A percentile compares a stretch with the other conserved stretches of the same genome.
phyloP scores from a whole-genome alignment of 148 eudicot species.

The Amaranthus cruentus region DNA sequence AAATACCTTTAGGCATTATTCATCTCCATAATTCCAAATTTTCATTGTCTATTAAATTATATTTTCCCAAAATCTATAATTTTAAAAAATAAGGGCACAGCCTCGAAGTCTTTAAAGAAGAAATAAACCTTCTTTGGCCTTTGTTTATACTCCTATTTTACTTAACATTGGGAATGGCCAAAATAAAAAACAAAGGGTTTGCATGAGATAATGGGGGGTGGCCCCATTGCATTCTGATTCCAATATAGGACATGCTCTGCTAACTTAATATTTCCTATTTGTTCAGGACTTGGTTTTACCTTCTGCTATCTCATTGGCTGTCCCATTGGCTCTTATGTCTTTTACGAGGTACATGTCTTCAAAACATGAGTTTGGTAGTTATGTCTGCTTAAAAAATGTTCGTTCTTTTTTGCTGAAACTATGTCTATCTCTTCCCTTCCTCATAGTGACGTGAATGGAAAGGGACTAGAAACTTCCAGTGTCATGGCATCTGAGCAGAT shows the following conservation, averaged over 20 bases:
- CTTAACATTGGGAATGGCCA: no score
- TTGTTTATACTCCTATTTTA: no score
- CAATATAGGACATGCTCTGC: not conserved
- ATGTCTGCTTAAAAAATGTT: constrained; percentile 10
- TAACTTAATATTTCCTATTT: constrained; percentile 10
- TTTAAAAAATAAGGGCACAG: no score
- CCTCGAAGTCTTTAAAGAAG: no score
- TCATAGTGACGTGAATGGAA: constrained; percentile 80
- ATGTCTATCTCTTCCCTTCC: constrained; percentile 13
- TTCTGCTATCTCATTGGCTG: constrained; percentile 74
- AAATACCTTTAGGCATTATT: no score
- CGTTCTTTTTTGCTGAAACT: constrained; percentile 13
- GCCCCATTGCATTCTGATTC: not conserved
- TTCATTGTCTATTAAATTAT: no score
- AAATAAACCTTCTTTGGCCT: no score
- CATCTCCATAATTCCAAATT: no score
- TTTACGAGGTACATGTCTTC: constrained; percentile 59
- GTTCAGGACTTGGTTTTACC: constrained; percentile 68
- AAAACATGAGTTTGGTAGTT: not conserved
- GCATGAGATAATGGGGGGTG: no score
- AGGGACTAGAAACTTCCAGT: constrained; percentile 45
- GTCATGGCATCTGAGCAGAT: constrained; percentile 84
- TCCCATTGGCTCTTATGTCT: constrained; percentile 89
- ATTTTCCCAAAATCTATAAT: no score
- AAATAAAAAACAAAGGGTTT: no score